These are phyloP conservation scores for Amniculicola lignicola DNA, from an alignment of 495 filamentous ascomycete genomes.

Conservation along the genomic window DNA sequence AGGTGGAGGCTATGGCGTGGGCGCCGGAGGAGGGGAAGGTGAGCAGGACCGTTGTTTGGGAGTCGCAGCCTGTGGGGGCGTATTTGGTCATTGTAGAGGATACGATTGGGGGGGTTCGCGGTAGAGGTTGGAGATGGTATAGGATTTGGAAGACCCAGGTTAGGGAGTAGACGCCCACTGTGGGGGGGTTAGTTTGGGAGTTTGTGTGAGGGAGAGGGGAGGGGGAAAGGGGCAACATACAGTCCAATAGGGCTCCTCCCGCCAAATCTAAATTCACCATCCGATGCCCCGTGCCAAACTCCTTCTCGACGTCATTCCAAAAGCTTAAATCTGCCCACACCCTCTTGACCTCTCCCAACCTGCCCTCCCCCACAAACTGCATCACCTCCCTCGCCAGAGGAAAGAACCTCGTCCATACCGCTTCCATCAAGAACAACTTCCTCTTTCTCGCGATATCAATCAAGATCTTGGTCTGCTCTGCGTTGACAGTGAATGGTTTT, in stretches of 20 bases:
- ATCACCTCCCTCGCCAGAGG: slow-evolving; percentile 74
- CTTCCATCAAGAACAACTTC: slow-evolving; percentile 93
- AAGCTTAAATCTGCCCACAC: slow-evolving; percentile 70
- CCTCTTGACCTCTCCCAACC: slow-evolving; percentile 73
- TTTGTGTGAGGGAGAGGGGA: slow-evolving; percentile 7
- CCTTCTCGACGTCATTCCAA: slow-evolving; percentile 50
- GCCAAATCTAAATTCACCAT: slow-evolving; percentile 88
- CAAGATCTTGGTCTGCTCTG: slow-evolving; percentile 71
- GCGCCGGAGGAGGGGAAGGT: slow-evolving; percentile 62
- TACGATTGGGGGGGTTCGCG: slow-evolving; percentile 55
- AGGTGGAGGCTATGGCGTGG: slow-evolving; percentile 75
- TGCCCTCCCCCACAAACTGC: slow-evolving; percentile 62
- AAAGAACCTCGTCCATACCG: slow-evolving; percentile 93
- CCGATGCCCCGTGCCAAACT: slow-evolving; percentile 57
- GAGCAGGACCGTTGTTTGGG: slow-evolving; percentile 73
- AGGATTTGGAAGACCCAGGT: slow-evolving; percentile 94
- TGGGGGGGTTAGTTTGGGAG: neutral
- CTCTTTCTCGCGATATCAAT: slow-evolving; percentile 68
- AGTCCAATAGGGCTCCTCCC: slow-evolving; percentile 77
- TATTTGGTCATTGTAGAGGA: slow-evolving; percentile 70
- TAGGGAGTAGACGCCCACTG: slow-evolving; percentile 81
- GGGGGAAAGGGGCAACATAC: slow-evolving; percentile 43
- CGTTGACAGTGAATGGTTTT: slow-evolving; percentile 90
- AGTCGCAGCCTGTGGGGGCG: slow-evolving; percentile 74
- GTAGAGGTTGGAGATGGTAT: slow-evolving; percentile 65